phyloP scores from a whole-genome alignment of 176 grass and related monocot species.

The Thalia dealbata region DNA sequence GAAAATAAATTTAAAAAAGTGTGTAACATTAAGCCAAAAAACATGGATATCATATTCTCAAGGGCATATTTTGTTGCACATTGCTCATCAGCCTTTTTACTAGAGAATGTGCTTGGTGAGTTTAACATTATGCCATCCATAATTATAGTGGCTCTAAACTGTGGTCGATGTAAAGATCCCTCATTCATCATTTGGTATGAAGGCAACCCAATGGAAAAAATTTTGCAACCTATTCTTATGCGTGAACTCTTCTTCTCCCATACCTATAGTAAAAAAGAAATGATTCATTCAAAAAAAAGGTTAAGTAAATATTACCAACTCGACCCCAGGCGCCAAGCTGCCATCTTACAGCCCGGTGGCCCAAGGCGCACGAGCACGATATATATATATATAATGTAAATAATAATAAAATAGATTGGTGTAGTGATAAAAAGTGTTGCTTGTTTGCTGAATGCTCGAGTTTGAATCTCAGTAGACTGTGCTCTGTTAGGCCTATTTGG shows the following conservation, averaged over 20 bases:
- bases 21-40: not conserved
- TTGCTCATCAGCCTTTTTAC: constrained; percentile 1
- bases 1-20: not conserved
- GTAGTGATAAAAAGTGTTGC: too few relatives aligned
- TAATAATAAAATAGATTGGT: too few relatives aligned
- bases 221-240: constrained; percentile 3
- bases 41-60: not conserved
- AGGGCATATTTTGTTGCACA: not conserved
- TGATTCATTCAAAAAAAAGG: not conserved
- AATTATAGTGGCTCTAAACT: not conserved
- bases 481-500: too few relatives aligned
- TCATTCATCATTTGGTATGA: not conserved
- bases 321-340: too few relatives aligned
- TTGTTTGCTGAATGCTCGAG: too few relatives aligned
- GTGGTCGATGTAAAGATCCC: not conserved
- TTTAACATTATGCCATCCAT: not conserved
- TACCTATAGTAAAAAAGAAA: not conserved
- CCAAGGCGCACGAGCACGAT: too few relatives aligned
- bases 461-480: too few relatives aligned
- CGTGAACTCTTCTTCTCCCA: not conserved
- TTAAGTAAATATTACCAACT: not conserved
- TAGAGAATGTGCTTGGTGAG: not conserved
- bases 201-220: not conserved
- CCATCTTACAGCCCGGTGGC: too few relatives aligned
- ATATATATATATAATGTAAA: too few relatives aligned